Percentiles rank a stretch among this genome's conserved stretches.
Conservation (phyloP, 352 stramenopile genomes). For the Globisporangium nodosum region DNA sequence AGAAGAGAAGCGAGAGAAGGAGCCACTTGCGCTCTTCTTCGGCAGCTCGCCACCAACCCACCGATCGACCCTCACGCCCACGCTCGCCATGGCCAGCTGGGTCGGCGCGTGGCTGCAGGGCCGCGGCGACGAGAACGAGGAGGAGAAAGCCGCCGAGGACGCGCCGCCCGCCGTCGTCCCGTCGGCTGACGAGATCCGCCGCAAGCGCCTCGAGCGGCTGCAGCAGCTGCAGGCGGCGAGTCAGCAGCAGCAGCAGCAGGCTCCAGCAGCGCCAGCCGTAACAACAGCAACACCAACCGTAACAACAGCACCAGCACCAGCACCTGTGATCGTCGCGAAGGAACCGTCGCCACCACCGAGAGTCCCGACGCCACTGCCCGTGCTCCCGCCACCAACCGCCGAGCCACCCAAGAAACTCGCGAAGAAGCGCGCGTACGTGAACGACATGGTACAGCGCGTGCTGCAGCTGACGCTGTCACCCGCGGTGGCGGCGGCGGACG, state of each 20-base stretch:
- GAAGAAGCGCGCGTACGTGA: conserved; percentile 43
- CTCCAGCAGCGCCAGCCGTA: conserved; percentile 8
- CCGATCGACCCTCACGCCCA: background rate
- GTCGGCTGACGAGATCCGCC: conserved; percentile 43
- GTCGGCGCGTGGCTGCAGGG: conserved; percentile 51
- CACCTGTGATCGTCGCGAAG: background rate
- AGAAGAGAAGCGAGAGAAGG: background rate
- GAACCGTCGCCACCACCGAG: background rate
- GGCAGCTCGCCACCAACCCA: too few relatives aligned
- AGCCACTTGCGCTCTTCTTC: background rate
- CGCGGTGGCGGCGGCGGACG: conserved; percentile 17
- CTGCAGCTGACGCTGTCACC: conserved; percentile 58
- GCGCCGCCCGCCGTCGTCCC: conserved; percentile 12
- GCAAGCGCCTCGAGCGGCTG: conserved; percentile 47
- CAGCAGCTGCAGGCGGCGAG: conserved; percentile 36
- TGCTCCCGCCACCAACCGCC: background rate
- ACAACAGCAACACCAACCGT: background rate
- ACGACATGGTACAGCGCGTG: conserved; percentile 71
- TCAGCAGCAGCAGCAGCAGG: conserved; percentile 13
- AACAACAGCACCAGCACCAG: background rate
- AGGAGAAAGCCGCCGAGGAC: conserved; percentile 27
- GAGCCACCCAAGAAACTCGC: conserved; percentile 22
- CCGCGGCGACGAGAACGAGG: conserved; percentile 31
- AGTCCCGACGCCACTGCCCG: conserved; percentile 5
- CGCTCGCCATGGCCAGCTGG: conserved; percentile 39